Percentiles rank a stretch among this genome's conserved stretches.
phyloP scores from a whole-genome alignment of 2,329 filamentous ascomycete genomes.

The Rutstroemia sydowiana region DNA sequence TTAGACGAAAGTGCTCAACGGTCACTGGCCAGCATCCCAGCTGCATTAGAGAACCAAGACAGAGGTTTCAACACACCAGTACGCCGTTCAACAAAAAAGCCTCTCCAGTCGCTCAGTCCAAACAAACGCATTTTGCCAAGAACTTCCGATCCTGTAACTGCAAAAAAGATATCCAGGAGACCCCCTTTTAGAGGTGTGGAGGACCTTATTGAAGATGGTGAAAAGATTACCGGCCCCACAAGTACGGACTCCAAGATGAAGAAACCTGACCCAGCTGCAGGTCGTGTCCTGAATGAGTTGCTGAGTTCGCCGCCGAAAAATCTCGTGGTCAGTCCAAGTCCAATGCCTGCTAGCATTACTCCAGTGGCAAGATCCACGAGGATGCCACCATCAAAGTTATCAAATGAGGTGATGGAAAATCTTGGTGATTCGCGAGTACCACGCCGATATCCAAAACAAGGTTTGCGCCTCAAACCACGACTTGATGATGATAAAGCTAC shows the following conservation, averaged over 20 bases:
- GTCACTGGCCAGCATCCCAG: not conserved
- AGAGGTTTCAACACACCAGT: slow-evolving; percentile 8
- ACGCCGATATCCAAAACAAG: too few relatives aligned
- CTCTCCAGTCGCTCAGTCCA: slow-evolving; percentile 22
- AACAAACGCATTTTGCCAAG: slow-evolving; percentile 24
- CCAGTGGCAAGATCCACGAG: too few relatives aligned
- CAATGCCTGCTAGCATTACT: too few relatives aligned
- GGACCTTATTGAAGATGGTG: slow-evolving; percentile 23
- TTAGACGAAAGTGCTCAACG: not conserved
- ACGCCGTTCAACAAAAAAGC: slow-evolving; percentile 8
- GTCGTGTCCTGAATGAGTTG: slow-evolving; percentile 13
- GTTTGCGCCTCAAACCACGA: too few relatives aligned
- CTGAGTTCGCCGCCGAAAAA: slow-evolving; percentile 5
- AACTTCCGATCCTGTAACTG: slow-evolving; percentile 13
- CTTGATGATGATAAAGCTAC: too few relatives aligned
- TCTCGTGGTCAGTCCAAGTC: too few relatives aligned
- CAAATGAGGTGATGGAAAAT: too few relatives aligned
- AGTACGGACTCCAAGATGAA: not conserved
- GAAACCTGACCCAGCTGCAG: not conserved
- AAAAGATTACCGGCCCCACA: not conserved
- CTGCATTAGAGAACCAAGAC: not conserved
- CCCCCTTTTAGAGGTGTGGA: slow-evolving; percentile 14
- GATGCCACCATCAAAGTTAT: too few relatives aligned
- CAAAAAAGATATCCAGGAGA: slow-evolving; percentile 16
- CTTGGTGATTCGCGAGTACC: too few relatives aligned